A percentile compares a stretch with the other conserved stretches of the same genome.
phyloP scores from a whole-genome alignment of 306 rosid species.

The Casuarina cunninghamiana region DNA sequence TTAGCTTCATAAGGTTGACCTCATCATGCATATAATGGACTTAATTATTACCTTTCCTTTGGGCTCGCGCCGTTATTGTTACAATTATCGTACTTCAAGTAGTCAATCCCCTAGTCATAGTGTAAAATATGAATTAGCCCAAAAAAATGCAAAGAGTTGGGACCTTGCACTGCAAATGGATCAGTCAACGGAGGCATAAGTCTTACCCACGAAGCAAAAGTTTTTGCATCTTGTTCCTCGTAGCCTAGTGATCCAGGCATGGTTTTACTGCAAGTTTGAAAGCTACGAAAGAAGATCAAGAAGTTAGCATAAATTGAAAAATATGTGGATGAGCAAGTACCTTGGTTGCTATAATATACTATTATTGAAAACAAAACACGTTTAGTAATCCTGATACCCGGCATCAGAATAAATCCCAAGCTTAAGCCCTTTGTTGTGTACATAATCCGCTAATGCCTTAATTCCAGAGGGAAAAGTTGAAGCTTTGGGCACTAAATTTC shows the following conservation, averaged over 20 bases:
- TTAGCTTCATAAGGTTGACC: background rate
- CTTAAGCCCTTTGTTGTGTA: slow-evolving; percentile 68
- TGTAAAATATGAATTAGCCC: background rate
- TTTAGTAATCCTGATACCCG: slow-evolving; percentile 41
- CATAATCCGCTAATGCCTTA: slow-evolving; percentile 71
- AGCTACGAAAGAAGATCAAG: slow-evolving; percentile 35
- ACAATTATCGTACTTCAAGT: slow-evolving; percentile 84
- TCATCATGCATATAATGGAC: background rate
- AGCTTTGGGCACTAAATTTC: slow-evolving; percentile 59
- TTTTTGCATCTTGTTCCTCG: slow-evolving; percentile 74
- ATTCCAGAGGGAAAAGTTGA: slow-evolving; percentile 80
- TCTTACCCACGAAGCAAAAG: slow-evolving; percentile 80
- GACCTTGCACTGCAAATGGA: background rate
- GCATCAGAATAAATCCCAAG: slow-evolving; percentile 83
- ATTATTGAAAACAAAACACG: no score
- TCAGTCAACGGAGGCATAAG: background rate
- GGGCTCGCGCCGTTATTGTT: slow-evolving; percentile 50
- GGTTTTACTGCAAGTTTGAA: slow-evolving; percentile 55
- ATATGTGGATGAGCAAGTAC: no score
- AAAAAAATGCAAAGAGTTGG: background rate
- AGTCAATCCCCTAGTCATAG: slow-evolving; percentile 57
- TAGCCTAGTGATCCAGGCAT: slow-evolving; percentile 82
- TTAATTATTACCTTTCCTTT: slow-evolving; percentile 46
- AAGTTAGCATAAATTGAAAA: background rate
- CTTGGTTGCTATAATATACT: no score